Percentiles rank a stretch among this genome's conserved stretches.
Evolutionary conservation across 495 filamentous ascomycete species (phyloP).

Genomic region (Aspergillus cristatus): DNA sequence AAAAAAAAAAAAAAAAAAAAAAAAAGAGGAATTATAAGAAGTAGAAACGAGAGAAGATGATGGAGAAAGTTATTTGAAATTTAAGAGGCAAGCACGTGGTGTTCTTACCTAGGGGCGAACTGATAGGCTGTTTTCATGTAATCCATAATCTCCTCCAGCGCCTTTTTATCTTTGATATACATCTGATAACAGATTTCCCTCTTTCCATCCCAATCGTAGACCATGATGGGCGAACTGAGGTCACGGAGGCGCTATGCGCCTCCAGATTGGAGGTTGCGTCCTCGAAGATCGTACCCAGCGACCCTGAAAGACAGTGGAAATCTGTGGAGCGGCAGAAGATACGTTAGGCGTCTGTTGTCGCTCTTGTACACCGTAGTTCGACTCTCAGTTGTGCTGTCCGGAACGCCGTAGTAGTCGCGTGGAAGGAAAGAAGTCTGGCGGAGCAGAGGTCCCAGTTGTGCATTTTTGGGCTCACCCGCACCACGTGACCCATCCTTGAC

Average conservation of each 20-base stretch:
- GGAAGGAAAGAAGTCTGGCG: slow-evolving; percentile 8
- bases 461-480: slow-evolving; percentile 6
- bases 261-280: slow-evolving; percentile 23
- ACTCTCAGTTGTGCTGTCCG: slow-evolving; percentile 6
- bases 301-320: not conserved
- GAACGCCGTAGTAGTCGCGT: slow-evolving; percentile 11
- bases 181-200: slow-evolving; percentile 57
- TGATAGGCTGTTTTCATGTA: slow-evolving; percentile 50
- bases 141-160: slow-evolving; percentile 58
- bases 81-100: too few relatives aligned
- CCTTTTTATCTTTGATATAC: slow-evolving; percentile 64
- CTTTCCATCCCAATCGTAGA: slow-evolving; percentile 68
- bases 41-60: too few relatives aligned
- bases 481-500: slow-evolving; percentile 18
- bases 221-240: slow-evolving; percentile 39
- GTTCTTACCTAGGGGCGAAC: slow-evolving; percentile 54
- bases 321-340: slow-evolving; percentile 11
- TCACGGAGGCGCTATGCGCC: slow-evolving; percentile 12
- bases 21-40: not conserved
- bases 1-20: slow-evolving; percentile 1
- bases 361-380: slow-evolving; percentile 31
- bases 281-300: slow-evolving; percentile 10
- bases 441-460: slow-evolving; percentile 15
- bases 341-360: slow-evolving; percentile 30
- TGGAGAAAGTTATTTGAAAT: too few relatives aligned